A percentile compares a stretch with the other conserved stretches of the same genome.
These are phyloP conservation scores for Vigna reflexopilosa DNA, from an alignment of 306 rosid genomes.

Conservation along the genomic window DNA sequence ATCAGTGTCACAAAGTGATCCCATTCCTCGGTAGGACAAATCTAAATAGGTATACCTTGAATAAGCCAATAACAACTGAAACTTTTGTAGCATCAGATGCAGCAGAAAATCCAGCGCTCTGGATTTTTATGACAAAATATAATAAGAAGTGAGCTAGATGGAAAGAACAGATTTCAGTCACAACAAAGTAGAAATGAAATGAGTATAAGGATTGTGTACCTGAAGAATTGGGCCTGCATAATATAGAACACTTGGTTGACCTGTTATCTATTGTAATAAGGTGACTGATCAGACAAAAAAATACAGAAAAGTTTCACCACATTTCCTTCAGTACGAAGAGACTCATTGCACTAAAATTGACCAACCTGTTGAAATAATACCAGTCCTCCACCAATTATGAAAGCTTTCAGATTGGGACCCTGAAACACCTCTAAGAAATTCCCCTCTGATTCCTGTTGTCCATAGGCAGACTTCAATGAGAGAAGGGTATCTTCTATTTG, in stretches of 20 bases:
- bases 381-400: conserved; percentile 84
- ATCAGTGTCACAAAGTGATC: conserved; percentile 29
- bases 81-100: conserved; percentile 96
- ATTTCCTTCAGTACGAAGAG: conserved; percentile 40
- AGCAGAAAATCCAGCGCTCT: conserved; percentile 97
- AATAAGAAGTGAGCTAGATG: conserved; percentile 39
- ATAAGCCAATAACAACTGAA: conserved; percentile 88
- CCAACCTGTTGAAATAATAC: conserved; percentile 96
- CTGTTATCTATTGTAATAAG: conserved; percentile 81
- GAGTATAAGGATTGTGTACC: conserved; percentile 58
- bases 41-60: conserved; percentile 69
- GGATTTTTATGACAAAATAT: conserved; percentile 39
- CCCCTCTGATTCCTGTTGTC: conserved; percentile 78
- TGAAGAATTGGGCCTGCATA: conserved; percentile 96
- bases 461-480: conserved; percentile 75
- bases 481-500: conserved; percentile 82
- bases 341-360: conserved; percentile 37
- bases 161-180: conserved; percentile 28
- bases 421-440: conserved; percentile 91
- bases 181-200: conserved; percentile 36
- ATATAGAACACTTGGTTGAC: conserved; percentile 96
- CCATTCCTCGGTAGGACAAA: conserved; percentile 32
- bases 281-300: conserved; percentile 49
- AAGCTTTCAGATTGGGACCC: conserved; percentile 94
- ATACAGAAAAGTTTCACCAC: conserved; percentile 35